Conservation (phyloP, 306 rosid genomes). For the Erythrophleum fordii region DNA sequence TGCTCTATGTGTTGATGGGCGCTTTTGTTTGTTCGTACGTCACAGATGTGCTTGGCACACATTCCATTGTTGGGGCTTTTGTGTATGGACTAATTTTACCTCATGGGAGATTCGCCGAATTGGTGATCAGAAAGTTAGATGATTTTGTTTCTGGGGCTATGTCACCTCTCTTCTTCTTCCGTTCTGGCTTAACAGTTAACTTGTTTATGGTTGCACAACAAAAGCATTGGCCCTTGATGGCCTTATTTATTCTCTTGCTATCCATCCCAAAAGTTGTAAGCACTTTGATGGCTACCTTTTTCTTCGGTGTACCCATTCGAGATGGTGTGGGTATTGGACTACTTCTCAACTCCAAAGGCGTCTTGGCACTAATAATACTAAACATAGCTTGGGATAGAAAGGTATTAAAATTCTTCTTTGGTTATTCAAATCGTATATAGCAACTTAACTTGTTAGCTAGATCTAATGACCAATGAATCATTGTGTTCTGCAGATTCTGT, state of each 20-base stretch:
- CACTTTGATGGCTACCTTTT: conserved; percentile 33
- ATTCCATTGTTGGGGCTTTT: conserved; percentile 52
- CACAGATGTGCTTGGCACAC: conserved; percentile 50
- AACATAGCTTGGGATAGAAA: conserved; percentile 45
- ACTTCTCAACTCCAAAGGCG: conserved; percentile 54
- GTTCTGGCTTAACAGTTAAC: conserved; percentile 38
- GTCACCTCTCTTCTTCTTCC: conserved; percentile 43
- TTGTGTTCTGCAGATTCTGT: conserved; percentile 39
- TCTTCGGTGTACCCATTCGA: conserved; percentile 33
- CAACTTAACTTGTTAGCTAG: no score
- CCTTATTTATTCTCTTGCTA: not conserved
- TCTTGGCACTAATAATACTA: conserved; percentile 45
- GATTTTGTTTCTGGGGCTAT: conserved; percentile 38
- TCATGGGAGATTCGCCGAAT: conserved; percentile 41
- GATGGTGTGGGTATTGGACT: conserved; percentile 51
- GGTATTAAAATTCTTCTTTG: conserved; percentile 30
- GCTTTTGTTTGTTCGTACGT: conserved; percentile 29
- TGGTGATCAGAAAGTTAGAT: conserved; percentile 41
- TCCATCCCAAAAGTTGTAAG: conserved; percentile 42
- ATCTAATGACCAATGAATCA: not conserved
- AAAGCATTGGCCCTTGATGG: not conserved
- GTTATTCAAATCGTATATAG: not conserved
- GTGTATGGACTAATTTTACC: conserved; percentile 51
- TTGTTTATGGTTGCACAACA: not conserved
- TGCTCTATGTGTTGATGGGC: conserved; percentile 43